A percentile compares a stretch with the other conserved stretches of the same genome.
These are phyloP conservation scores for Daldinia bambusicola DNA, from an alignment of 495 filamentous ascomycete genomes.

Conservation along the genomic window DNA sequence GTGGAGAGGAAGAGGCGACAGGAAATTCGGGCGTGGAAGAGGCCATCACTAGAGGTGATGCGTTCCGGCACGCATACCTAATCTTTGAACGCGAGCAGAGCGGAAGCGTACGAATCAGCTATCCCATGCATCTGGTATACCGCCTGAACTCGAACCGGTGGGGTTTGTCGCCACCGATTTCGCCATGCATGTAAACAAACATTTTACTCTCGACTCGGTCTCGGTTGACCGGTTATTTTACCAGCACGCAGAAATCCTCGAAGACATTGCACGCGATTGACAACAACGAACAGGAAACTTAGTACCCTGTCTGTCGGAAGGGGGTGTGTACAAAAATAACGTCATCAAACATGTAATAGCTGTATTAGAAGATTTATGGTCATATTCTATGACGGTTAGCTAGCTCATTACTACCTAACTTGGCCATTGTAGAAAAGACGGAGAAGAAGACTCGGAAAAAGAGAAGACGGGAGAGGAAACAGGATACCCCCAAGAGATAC, in stretches of 20 bases:
- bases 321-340: not conserved
- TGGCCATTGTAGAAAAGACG: not conserved
- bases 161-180: not conserved
- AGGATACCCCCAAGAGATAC: slow-evolving; percentile 7
- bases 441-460: no score
- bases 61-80: not conserved
- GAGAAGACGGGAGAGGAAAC: not conserved
- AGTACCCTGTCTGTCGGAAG: not conserved
- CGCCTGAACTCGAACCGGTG: not conserved
- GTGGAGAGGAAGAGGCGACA: slow-evolving; percentile 50
- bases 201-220: not conserved
- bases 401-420: no score
- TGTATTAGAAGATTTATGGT: not conserved
- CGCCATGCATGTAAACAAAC: not conserved
- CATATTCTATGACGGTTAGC: not conserved
- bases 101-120: not conserved
- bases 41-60: slow-evolving; percentile 42
- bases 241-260: not conserved
- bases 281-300: no score
- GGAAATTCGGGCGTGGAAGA: slow-evolving; percentile 49
- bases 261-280: not conserved
- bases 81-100: no score
- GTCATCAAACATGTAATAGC: not conserved
- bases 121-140: slow-evolving; percentile 1
- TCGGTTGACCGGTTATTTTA: not conserved